phyloP scores from a whole-genome alignment of 1,284 basidiomycete species.

The Apiotrichum akiyoshidainum region DNA sequence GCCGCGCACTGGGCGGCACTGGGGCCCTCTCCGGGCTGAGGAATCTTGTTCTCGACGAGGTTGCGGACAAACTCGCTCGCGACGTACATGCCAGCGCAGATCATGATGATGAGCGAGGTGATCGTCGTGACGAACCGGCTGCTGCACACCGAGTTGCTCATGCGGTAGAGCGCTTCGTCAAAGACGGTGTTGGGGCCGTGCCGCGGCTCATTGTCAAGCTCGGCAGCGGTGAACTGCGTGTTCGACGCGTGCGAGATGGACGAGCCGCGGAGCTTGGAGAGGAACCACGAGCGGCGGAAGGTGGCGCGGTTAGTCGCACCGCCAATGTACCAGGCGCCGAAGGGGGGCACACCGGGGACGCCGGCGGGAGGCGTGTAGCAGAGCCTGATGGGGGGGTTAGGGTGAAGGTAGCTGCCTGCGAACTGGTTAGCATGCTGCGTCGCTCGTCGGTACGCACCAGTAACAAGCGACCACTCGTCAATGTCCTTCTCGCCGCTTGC shows the following conservation, averaged over 20 bases:
- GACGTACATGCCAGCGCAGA: constrained; percentile 40
- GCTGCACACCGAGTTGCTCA: neutral
- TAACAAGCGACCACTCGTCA: constrained; percentile 43
- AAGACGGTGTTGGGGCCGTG: constrained; percentile 71
- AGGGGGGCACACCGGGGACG: constrained; percentile 9
- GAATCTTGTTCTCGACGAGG: constrained; percentile 53
- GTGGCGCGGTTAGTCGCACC: constrained; percentile 61
- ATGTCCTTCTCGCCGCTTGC: constrained; percentile 39
- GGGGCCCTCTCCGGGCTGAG: constrained; percentile 63
- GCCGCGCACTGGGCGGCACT: constrained; percentile 50
- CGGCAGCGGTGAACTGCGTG: neutral
- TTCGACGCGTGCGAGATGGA: constrained; percentile 5
- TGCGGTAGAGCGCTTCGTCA: constrained; percentile 54
- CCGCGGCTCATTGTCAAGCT: constrained; percentile 18
- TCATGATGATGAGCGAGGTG: constrained; percentile 16
- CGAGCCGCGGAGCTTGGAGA: constrained; percentile 54
- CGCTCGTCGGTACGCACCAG: constrained; percentile 13
- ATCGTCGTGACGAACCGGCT: constrained; percentile 17
- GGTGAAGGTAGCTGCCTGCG: constrained; percentile 3
- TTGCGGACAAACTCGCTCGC: constrained; percentile 41
- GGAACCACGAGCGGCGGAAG: constrained; percentile 74
- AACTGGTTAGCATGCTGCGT: neutral
- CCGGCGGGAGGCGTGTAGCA: constrained; percentile 10
- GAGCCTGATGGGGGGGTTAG: constrained; percentile 1
- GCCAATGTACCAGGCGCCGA: constrained; percentile 66